Conservation (phyloP, 2,329 filamentous ascomycete genomes). For the Clonostachys rhizophaga region DNA sequence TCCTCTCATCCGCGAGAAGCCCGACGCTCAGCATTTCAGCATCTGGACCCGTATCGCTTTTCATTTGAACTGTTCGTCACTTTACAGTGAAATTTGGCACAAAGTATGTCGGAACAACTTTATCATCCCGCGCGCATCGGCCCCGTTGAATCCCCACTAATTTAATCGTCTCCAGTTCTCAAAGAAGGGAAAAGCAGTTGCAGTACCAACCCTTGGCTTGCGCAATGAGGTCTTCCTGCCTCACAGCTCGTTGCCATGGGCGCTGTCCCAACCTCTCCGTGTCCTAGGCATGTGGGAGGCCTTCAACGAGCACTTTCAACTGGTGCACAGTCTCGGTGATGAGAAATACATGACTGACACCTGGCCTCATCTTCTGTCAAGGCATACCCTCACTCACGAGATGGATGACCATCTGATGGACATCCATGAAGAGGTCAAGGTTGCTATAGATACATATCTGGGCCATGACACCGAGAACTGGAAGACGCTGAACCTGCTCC, state of each 20-base stretch:
- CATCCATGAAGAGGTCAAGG: slow-evolving; percentile 18
- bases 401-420: slow-evolving; percentile 22
- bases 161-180: slow-evolving; percentile 21
- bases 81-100: slow-evolving; percentile 22
- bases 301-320: slow-evolving; percentile 30
- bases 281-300: slow-evolving; percentile 25
- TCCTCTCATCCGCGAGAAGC: not conserved
- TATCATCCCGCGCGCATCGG: not conserved
- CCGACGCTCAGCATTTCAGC: slow-evolving; percentile 12
- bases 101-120: slow-evolving; percentile 9
- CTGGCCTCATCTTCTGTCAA: slow-evolving; percentile 21
- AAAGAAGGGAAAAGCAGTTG: slow-evolving; percentile 32
- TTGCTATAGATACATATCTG: slow-evolving; percentile 24
- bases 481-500: slow-evolving; percentile 22
- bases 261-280: slow-evolving; percentile 28
- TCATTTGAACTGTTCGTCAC: slow-evolving; percentile 17
- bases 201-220: slow-evolving; percentile 31
- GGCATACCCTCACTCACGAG: slow-evolving; percentile 22
- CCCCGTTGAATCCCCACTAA: not conserved
- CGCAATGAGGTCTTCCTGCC: slow-evolving; percentile 36
- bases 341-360: slow-evolving; percentile 22
- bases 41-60: slow-evolving; percentile 17
- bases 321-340: slow-evolving; percentile 28
- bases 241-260: slow-evolving; percentile 29
- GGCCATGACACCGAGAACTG: slow-evolving; percentile 24